Percentiles rank a stretch among this genome's conserved stretches.
These are phyloP conservation scores for Kwoniella sp. DNA, from an alignment of 768 basidiomycete genomes.

Conservation along the genomic window DNA sequence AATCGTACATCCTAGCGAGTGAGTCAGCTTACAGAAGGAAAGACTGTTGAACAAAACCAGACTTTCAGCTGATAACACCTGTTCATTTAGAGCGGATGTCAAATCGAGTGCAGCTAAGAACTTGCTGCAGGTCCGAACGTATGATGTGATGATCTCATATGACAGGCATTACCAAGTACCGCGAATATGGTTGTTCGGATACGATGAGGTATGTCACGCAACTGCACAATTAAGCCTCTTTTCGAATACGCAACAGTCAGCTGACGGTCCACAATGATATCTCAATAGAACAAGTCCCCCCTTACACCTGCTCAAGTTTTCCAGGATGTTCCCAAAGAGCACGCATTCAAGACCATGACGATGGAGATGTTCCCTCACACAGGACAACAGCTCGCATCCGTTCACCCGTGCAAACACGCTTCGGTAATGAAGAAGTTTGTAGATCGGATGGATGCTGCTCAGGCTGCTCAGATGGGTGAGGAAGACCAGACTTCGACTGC, in stretches of 20 bases:
- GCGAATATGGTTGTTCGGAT: conserved; percentile 94
- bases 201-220: conserved; percentile 76
- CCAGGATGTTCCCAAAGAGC: conserved; percentile 95
- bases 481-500: conserved; percentile 50
- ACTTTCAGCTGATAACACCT: conserved; percentile 13
- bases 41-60: too few relatives aligned
- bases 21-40: conserved; percentile 20
- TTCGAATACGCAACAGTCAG: background rate
- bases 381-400: conserved; percentile 74
- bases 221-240: background rate
- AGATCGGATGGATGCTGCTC: conserved; percentile 81
- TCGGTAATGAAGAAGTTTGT: conserved; percentile 99
- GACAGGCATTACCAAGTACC: conserved; percentile 99
- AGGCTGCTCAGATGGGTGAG: conserved; percentile 61
- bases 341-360: conserved; percentile 97
- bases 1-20: conserved; percentile 45
- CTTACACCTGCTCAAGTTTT: conserved; percentile 88
- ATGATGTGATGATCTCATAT: conserved; percentile 99
- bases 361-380: conserved; percentile 98
- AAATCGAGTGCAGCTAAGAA: conserved; percentile 69
- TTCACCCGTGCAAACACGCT: conserved; percentile 98
- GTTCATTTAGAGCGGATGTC: conserved; percentile 36
- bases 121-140: conserved; percentile 91
- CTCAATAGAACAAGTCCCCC: conserved; percentile 74
- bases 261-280: background rate